Evolutionary conservation across 202 grass and related monocot species (phyloP), one percentile per base, ranked within the genome.

Genomic region (Tripidium arundinaceum): DNA sequence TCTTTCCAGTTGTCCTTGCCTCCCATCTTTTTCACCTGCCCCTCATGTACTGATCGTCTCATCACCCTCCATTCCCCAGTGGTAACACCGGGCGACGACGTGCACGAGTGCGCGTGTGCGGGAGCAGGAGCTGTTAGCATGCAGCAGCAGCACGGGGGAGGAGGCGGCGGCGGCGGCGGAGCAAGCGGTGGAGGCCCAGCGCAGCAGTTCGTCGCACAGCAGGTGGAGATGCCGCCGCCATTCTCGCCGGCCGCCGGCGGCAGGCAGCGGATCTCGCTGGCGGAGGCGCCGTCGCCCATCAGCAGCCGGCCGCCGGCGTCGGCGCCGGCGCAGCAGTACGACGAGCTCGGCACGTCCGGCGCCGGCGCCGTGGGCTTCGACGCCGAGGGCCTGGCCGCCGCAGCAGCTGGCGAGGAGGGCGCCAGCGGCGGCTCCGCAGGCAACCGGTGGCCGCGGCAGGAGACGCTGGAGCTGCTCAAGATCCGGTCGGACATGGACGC

Each of bases 401-500:
- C 77, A 0, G 84, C 87, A 3, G 94, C 75, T 6, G 94, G 91
- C 22, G 90, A 89, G 33, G 94, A 92, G 54, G 86, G 89, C 16
- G 84, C 83, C 19, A 74, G 89, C 76, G 85, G 87, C 7, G 92
- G 92, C 49, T 34, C 90, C 0, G 65, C 72, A 0, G 92, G 95
- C 12, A 98, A 88, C 92, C 86, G 95, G 57, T 98, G 95, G 92
- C 92, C 95, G 39, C 77, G 91, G 34, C 95, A 98, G 89, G 95
- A 98, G 90, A 94, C 95, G 65, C 79, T 94, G 58, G 90, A 88
- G 77, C 86, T 98, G 74, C 95, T 98, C 88, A 98, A 93, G 90
- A 98, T 98, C 88, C 91, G 94, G 33, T 91, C 82, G 2, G 94
- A 98, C 73, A 98, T 98, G 94, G 94, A 94, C 86, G 90, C 90